A percentile compares a stretch with the other conserved stretches of the same genome.
Conservation (phyloP, 2,329 filamentous ascomycete species). For the Diaporthe citrichinensis region DNA sequence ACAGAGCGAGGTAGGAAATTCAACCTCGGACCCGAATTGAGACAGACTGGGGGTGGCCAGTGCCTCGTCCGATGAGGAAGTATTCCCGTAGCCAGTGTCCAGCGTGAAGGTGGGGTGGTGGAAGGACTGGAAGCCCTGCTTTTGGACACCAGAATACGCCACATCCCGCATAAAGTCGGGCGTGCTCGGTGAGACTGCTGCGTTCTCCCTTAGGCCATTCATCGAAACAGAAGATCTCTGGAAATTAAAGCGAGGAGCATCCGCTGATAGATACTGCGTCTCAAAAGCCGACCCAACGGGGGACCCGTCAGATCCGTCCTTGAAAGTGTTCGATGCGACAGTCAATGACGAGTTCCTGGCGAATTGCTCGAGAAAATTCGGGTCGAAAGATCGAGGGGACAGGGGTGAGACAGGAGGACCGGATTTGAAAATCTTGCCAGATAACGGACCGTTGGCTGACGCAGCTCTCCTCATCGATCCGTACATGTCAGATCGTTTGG, state of each 20-base stretch:
- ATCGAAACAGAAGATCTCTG: constrained; percentile 44
- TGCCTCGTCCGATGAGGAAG: constrained; percentile 60
- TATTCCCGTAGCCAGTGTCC: constrained; percentile 50
- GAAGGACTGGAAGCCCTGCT: constrained; percentile 44
- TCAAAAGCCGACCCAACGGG: constrained; percentile 36
- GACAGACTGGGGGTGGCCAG: constrained; percentile 63
- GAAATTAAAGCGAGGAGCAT: constrained; percentile 48
- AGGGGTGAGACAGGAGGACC: constrained; percentile 52
- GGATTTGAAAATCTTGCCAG: constrained; percentile 59
- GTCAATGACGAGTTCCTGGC: constrained; percentile 32
- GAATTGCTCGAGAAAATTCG: constrained; percentile 49
- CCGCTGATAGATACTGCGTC: constrained; percentile 39
- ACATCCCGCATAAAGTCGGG: constrained; percentile 56
- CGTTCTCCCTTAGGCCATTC: constrained; percentile 55
- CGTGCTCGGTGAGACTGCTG: constrained; percentile 53
- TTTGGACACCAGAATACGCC: constrained; percentile 39
- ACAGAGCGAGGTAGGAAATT: constrained; percentile 55
- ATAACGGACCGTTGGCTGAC: constrained; percentile 61
- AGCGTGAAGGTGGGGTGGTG: constrained; percentile 47
- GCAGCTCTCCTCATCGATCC: constrained; percentile 68
- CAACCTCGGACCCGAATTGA: constrained; percentile 62
- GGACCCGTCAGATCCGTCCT: constrained; percentile 30
- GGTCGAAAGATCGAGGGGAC: constrained; percentile 61
- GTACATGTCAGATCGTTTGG: constrained; percentile 59
- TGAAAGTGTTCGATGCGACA: constrained; percentile 34